These are phyloP conservation scores for Primulina tabacum DNA, from an alignment of 257 asterid species.

Conservation along the genomic window DNA sequence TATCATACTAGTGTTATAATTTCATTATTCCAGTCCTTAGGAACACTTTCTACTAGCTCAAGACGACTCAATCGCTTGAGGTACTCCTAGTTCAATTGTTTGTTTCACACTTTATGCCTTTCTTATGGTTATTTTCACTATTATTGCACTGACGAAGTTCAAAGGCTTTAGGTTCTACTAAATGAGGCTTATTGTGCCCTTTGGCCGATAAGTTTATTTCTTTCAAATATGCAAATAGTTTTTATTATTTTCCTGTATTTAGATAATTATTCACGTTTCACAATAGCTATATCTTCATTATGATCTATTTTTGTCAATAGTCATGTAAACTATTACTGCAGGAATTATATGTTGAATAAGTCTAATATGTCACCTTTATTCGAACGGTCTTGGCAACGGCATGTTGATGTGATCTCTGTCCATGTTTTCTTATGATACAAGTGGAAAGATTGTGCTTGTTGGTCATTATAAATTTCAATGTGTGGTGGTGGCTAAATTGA, in stretches of 20 bases:
- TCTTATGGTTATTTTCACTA: not conserved
- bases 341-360: slow-evolving; percentile 10
- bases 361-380: not conserved
- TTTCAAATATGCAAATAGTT: not conserved
- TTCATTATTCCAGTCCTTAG: slow-evolving; percentile 90
- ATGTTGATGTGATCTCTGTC: not conserved
- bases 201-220: not conserved
- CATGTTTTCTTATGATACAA: slow-evolving; percentile 16
- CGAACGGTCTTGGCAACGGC: not conserved
- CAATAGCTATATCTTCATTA: not conserved
- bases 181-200: slow-evolving; percentile 13
- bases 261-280: not conserved
- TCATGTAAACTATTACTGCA: slow-evolving; percentile 9
- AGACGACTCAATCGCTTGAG: slow-evolving; percentile 94
- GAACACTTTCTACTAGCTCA: slow-evolving; percentile 95
- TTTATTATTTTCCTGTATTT: not conserved
- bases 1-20: slow-evolving; percentile 97
- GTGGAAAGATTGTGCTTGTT: slow-evolving; percentile 12
- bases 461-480: slow-evolving; percentile 3
- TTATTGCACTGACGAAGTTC: slow-evolving; percentile 1
- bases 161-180: slow-evolving; percentile 3
- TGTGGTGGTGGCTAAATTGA: slow-evolving; percentile 12
- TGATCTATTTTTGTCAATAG: not conserved
- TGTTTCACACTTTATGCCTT: slow-evolving; percentile 12
- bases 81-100: slow-evolving; percentile 39